Base-by-base conservation (phyloP, 2,329 filamentous ascomycete genomes). In the Rutstroemia sp. region DNA sequence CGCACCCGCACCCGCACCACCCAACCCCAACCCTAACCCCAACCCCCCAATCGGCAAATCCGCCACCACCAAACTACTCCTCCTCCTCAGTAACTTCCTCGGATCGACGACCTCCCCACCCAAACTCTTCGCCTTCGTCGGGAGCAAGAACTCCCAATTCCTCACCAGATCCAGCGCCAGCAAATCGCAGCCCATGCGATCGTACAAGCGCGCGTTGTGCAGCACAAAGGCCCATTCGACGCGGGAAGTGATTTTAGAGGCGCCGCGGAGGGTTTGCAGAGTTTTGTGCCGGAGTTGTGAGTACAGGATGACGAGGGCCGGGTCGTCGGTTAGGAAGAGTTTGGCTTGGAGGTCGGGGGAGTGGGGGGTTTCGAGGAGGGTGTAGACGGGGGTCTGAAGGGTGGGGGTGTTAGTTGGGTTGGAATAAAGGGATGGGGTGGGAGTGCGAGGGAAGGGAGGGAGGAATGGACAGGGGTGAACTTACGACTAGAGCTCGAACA, bases 121-220 rank as follows among this genome's bases (percentile, higher is more conserved):
- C 45, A 69, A 61, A 42, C 78, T 77, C 38, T 76, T 75, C 37
- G 65, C 63, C 72, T 76, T 66, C 1, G 71, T 68, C 3, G 76
- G 74, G n/a, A 78, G 77, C 39, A 89, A 74, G 70, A 95, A 94
- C 66, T 90, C 85, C 90, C 90, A 95, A 62, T 87, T 89, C 30
- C 84, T 81, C 14, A 94, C 88, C 82, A 44, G 75, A 65, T 95
- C 90, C 4, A 97, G 75, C 1, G 92, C 94, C 0, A 97, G 79
- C 8, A 96, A 72, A 71, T 96, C 92, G 67, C 94, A 95, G 3
- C 94, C 92, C 92, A 94, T 96, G 8, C 90, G 86, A 69, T 88
- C 87, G 67, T 92, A 97, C 18, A 94, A 76, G 54, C 84, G 79
- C 16, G 91, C 90, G 53, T 90, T 96, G 64, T 94, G 90, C 21